Percentiles rank a stretch among this genome's conserved stretches.
phyloP scores from a whole-genome alignment of 352 stramenopile species.

The Chrysophaeum taylorii region DNA sequence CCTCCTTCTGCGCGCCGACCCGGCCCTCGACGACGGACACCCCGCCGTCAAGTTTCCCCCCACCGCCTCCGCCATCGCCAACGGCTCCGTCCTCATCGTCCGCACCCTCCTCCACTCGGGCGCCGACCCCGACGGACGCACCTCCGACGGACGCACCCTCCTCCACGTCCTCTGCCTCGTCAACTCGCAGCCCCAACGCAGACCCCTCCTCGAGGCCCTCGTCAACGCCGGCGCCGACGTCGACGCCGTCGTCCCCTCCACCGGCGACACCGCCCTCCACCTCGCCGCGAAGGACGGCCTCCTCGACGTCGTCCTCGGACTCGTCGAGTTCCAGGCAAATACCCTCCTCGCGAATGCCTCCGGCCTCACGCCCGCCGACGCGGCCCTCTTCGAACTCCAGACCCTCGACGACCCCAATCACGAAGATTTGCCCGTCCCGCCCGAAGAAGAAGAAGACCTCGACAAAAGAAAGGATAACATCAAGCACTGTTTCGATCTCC shows the following conservation, averaged over 20 bases:
- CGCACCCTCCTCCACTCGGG: conserved; percentile 3
- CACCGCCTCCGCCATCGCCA: neutral
- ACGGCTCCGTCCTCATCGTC: neutral
- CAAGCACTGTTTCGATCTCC: too few relatives aligned
- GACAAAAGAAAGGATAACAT: too few relatives aligned
- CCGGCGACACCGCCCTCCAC: neutral
- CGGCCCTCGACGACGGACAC: conserved; percentile 9
- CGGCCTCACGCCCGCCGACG: neutral
- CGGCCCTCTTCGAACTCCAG: neutral
- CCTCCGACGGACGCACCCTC: neutral
- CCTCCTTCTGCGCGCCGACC: neutral
- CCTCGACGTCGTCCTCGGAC: neutral
- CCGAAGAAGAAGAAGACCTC: too few relatives aligned
- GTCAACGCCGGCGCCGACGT: conserved; percentile 10
- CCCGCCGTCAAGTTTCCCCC: conserved; percentile 2
- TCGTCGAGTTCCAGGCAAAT: neutral
- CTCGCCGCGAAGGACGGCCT: neutral
- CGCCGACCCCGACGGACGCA: neutral
- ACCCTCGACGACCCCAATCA: neutral
- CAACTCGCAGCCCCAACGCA: too few relatives aligned
- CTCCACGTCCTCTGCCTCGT: neutral
- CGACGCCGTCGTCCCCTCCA: neutral
- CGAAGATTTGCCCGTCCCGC: too few relatives aligned
- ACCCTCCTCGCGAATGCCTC: neutral
- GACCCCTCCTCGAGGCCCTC: neutral